Evolutionary conservation across 495 filamentous ascomycete species (phyloP).

Genomic region (Choiromyces venosus): DNA sequence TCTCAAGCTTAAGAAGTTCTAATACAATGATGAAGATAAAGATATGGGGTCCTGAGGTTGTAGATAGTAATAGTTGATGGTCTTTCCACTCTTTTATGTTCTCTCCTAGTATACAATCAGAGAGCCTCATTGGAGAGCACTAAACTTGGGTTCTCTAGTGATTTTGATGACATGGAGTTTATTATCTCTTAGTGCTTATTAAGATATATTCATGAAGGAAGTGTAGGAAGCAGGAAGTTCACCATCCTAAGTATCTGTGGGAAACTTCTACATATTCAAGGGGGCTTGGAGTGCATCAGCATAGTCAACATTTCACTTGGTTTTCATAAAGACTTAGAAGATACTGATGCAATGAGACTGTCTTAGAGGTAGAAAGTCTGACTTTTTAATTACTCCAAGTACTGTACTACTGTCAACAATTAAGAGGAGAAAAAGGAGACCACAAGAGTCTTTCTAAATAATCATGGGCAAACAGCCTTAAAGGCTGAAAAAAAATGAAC

Average conservation of each 20-base stretch:
- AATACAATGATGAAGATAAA: too few relatives aligned
- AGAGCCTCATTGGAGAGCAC: too few relatives aligned
- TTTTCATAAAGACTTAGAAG: neutral
- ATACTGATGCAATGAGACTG: neutral
- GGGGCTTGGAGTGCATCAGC: neutral
- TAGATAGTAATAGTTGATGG: too few relatives aligned
- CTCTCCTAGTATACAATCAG: too few relatives aligned
- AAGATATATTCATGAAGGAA: too few relatives aligned
- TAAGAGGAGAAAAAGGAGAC: neutral
- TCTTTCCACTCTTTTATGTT: too few relatives aligned
- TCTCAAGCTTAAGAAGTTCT: too few relatives aligned
- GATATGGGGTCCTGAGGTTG: too few relatives aligned
- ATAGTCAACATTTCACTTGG: neutral
- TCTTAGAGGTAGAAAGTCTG: neutral
- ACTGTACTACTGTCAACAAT: neutral
- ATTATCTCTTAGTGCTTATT: too few relatives aligned
- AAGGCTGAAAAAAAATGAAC: neutral
- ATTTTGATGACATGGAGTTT: too few relatives aligned
- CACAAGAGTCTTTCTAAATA: neutral
- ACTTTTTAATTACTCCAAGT: neutral
- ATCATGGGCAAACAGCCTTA: neutral
- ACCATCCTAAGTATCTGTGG: neutral
- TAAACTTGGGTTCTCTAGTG: too few relatives aligned
- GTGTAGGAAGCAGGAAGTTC: neutral
- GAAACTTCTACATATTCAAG: neutral